Conservation (phyloP, 441 rosid species). For the Jatropha multifida region DNA sequence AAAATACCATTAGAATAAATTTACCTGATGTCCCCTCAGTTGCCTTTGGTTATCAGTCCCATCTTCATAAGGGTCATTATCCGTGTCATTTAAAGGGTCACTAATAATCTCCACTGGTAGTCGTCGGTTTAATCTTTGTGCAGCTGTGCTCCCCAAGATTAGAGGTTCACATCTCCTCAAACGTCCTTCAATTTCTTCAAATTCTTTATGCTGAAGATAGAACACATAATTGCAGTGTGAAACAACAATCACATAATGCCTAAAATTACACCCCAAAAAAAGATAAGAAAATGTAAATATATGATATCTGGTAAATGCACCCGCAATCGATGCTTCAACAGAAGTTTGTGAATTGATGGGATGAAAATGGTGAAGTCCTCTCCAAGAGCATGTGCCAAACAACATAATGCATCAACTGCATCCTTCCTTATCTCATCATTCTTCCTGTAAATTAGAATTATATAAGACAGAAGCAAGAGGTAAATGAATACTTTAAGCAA, state of each 20-base stretch:
- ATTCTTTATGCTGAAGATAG: constrained; percentile 86
- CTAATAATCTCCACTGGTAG: constrained; percentile 86
- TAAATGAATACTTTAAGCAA: neutral
- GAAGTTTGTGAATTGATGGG: constrained; percentile 89
- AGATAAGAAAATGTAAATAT: neutral
- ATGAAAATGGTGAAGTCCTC: constrained; percentile 97
- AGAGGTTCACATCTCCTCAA: constrained; percentile 83
- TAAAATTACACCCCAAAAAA: neutral
- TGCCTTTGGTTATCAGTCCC: constrained; percentile 62
- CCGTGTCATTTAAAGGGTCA: constrained; percentile 82
- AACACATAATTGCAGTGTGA: neutral
- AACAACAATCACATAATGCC: neutral
- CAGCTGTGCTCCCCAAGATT: constrained; percentile 75
- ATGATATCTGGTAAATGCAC: constrained; percentile 32
- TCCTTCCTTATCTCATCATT: constrained; percentile 90
- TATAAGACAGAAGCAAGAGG: neutral
- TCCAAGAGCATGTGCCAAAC: constrained; percentile 98
- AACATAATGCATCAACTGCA: constrained; percentile 98
- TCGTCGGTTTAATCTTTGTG: constrained; percentile 75
- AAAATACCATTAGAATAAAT: neutral
- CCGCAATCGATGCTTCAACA: constrained; percentile 76
- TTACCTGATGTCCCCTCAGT: constrained; percentile 75
- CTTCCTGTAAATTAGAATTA: constrained; percentile 53
- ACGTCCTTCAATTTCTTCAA: constrained; percentile 92
- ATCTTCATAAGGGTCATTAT: constrained; percentile 88